A percentile compares a stretch with the other conserved stretches of the same genome.
Evolutionary conservation across 257 asterid species (phyloP).

Genomic region (Plantago elongata): DNA sequence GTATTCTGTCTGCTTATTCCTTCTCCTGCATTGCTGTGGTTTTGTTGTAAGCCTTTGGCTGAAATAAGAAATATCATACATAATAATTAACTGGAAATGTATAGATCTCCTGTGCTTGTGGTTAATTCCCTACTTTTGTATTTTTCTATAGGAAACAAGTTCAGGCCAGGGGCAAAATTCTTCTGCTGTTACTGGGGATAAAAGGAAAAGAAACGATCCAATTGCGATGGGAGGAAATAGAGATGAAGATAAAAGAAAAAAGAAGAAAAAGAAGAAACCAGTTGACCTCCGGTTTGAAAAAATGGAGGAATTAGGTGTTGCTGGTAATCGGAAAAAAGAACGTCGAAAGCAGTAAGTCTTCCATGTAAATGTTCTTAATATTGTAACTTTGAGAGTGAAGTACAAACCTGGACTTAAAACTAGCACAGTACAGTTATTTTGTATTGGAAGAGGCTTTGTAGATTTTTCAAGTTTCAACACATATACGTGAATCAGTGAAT

Average conservation of each 20-base stretch:
- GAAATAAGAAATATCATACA: not conserved
- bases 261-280: constrained; percentile 50
- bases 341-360: constrained; percentile 73
- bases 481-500: no score
- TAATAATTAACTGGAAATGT: not conserved
- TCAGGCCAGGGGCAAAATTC: no score
- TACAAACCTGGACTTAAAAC: not conserved
- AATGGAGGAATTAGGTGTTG: constrained; percentile 29
- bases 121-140: constrained; percentile 11
- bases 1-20: no score
- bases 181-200: constrained; percentile 19
- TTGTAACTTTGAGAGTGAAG: not conserved
- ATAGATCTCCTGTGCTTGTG: not conserved
- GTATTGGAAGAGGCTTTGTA: no score
- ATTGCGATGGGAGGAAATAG: constrained; percentile 17
- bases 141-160: constrained; percentile 27
- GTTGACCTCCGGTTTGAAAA: constrained; percentile 74
- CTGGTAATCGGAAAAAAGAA: constrained; percentile 66
- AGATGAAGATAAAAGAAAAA: constrained; percentile 47
- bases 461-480: no score
- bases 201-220: constrained; percentile 42
- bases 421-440: no score
- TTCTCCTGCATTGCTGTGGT: no score
- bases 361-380: not conserved
- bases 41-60: no score